These are phyloP conservation scores for Aureobasidium vineae DNA, from an alignment of 2,329 filamentous ascomycete genomes.

Conservation along the genomic window DNA sequence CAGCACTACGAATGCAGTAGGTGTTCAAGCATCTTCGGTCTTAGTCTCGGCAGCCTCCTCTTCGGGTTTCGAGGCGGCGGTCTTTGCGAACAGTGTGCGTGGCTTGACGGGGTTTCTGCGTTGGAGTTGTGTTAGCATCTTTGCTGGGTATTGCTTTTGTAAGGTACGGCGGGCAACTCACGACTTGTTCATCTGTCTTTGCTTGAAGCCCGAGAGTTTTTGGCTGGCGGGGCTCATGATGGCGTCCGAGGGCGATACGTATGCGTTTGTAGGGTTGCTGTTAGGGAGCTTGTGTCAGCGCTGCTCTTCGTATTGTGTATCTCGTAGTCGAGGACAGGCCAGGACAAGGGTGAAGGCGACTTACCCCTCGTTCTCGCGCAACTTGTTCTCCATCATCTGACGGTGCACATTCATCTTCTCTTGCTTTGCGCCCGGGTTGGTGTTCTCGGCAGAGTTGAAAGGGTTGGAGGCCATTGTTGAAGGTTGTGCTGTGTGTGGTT, in stretches of 20 bases:
- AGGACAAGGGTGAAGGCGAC: background rate
- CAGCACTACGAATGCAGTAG: too few relatives aligned
- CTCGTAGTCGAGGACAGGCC: background rate
- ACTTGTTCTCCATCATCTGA: slow-evolving; percentile 60
- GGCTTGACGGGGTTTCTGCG: slow-evolving; percentile 25
- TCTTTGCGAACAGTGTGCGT: slow-evolving; percentile 29
- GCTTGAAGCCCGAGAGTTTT: slow-evolving; percentile 77
- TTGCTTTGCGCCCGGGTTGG: slow-evolving; percentile 38
- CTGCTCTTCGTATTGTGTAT: background rate
- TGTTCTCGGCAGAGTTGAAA: slow-evolving; percentile 29
- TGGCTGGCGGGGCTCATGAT: slow-evolving; percentile 85
- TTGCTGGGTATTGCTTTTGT: background rate
- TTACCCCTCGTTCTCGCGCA: slow-evolving; percentile 25
- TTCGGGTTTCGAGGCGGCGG: slow-evolving; percentile 26
- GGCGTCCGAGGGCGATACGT: slow-evolving; percentile 81
- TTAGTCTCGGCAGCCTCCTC: slow-evolving; percentile 15
- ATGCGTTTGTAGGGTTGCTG: slow-evolving; percentile 48
- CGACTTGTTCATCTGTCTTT: slow-evolving; percentile 72
- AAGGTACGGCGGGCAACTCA: slow-evolving; percentile 28
- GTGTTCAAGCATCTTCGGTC: background rate
- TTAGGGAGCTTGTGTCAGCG: background rate
- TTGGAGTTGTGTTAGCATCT: background rate
- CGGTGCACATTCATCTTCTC: slow-evolving; percentile 69
- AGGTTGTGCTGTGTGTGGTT: background rate
- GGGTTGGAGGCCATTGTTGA: slow-evolving; percentile 24